Conservation (phyloP, 208 protist species). For the Leishmania guyanensis region DNA sequence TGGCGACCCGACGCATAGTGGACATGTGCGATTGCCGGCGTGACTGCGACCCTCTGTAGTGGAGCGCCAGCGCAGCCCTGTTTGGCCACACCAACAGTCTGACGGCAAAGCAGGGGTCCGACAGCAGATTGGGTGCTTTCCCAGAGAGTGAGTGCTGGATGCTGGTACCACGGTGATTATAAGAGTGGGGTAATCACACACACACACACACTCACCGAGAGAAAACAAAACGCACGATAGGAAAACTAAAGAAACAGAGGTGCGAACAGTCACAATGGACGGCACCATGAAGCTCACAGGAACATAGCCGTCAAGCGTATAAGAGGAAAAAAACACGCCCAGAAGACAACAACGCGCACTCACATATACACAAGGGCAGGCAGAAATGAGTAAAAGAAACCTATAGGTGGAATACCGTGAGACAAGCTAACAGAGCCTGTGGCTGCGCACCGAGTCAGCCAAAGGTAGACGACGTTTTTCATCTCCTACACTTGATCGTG, state of each 20-base stretch:
- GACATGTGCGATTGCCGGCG: too few species aligned
- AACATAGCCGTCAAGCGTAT: not conserved
- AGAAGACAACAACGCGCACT: not conserved
- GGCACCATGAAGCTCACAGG: not conserved
- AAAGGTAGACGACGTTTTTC: not conserved
- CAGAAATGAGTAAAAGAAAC: slow-evolving; percentile 9
- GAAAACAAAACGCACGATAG: not conserved
- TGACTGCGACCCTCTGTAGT: too few species aligned
- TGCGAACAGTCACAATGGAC: too few species aligned
- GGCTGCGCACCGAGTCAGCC: not conserved
- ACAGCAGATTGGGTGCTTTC: too few species aligned
- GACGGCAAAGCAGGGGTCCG: too few species aligned
- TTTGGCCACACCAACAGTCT: too few species aligned
- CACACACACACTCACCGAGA: not conserved
- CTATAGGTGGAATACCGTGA: not conserved
- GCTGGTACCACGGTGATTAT: too few species aligned
- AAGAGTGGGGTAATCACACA: not conserved
- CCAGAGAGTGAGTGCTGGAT: too few species aligned
- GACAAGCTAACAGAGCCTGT: not conserved
- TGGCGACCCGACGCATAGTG: too few species aligned
- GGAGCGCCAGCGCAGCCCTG: too few species aligned
- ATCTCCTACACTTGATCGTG: not conserved
- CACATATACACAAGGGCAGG: not conserved
- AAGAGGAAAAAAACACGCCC: slow-evolving; percentile 2
- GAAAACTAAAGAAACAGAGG: too few species aligned